Base-by-base conservation (phyloP, 257 asterid species). In the Solanum chiquidenum region DNA sequence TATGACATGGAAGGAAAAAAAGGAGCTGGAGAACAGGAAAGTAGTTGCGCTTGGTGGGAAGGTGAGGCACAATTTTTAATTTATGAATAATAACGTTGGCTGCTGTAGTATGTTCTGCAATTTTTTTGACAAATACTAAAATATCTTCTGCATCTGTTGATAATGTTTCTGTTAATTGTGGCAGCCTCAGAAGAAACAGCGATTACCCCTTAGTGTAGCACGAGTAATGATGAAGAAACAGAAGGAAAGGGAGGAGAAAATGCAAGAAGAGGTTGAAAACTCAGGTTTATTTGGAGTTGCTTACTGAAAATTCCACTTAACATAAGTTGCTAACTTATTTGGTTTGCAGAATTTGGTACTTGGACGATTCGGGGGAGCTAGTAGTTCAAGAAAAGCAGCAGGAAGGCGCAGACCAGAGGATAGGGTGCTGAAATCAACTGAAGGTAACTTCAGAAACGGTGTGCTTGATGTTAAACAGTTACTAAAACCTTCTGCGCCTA, bases 151-250 rank as follows among this genome's bases (percentile, higher is more conserved):
- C 69, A 46, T 84, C 21, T 73, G 73, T 86, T 77, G 31, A 80
- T 44, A 13, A 13, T 38, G 2, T 74, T 4, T 71, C 20, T 69
- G 85, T 33, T 58, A 80, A 62, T 76, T 73, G 85, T 3, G 9
- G 86, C 92, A 94, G 99, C 94, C 97, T 88, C 94, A 91, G 38
- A 95, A 96, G 94, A 92, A 92, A 76, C 98, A 95, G 91, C 91
- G 98, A 40, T 87, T 95, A 86, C 98, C 99, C 6, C 96, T 97
- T n/a, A 95, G 98, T 83, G 96, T 97, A 31, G 98, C 98, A 16
- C 92, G 94, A 85, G 92, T 91, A 75, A 42, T 87, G 85, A 95
- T 95, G 98, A 95, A 95, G 96, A 95, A 93, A 49, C 98, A 94
- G 89, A 93, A 95, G 91, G 96, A 95, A 89, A 93, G 97, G 90